A percentile compares a stretch with the other conserved stretches of the same genome.
Conservation (phyloP, 257 asterid species). For the Coffea eugenioides region DNA sequence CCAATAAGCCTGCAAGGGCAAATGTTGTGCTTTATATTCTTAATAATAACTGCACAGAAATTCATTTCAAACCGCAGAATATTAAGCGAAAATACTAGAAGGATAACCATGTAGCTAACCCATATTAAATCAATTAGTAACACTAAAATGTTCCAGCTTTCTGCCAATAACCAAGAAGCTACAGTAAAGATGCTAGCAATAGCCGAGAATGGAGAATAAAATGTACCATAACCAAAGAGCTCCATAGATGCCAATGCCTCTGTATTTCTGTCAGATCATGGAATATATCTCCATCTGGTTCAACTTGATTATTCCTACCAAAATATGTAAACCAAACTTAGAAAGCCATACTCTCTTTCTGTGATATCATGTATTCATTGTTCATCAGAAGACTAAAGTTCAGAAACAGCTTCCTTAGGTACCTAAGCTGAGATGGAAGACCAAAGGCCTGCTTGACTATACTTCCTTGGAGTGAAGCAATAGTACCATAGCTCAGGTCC, state of each 20-base stretch:
- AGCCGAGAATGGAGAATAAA: neutral
- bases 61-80: neutral
- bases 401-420: constrained; percentile 22
- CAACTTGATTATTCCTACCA: constrained; percentile 40
- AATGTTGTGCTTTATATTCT: neutral
- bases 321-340: constrained; percentile 24
- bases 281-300: constrained; percentile 27
- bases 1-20: neutral
- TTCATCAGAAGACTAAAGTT: constrained; percentile 6
- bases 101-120: neutral
- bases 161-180: neutral
- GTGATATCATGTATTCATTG: constrained; percentile 1
- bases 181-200: neutral
- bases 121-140: neutral
- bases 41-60: neutral
- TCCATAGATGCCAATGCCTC: constrained; percentile 62
- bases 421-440: constrained; percentile 54
- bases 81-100: neutral
- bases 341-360: constrained; percentile 21
- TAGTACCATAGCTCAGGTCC: constrained; percentile 42
- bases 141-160: neutral
- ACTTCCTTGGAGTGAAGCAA: constrained; percentile 39
- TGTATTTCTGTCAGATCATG: constrained; percentile 54
- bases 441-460: constrained; percentile 45
- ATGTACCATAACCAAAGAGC: constrained; percentile 65